These are phyloP conservation scores for Dianthus caryophyllus DNA, from an alignment of 148 eudicot genomes.

Conservation along the genomic window DNA sequence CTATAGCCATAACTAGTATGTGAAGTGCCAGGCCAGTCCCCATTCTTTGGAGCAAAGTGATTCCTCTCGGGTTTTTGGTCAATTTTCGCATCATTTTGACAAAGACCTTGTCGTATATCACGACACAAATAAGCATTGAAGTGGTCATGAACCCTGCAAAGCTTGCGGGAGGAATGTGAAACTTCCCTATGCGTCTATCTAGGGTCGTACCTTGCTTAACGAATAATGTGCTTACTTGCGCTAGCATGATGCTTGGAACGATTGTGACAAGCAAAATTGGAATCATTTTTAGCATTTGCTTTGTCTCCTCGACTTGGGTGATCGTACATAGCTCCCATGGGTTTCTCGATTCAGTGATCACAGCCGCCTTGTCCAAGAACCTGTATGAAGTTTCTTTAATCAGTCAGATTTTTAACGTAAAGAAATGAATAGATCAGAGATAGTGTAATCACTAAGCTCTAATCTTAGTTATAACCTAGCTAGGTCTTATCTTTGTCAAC, in stretches of 20 bases:
- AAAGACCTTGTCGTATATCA: conserved; percentile 55
- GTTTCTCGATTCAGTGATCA: conserved; percentile 31
- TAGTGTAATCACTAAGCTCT: too few relatives aligned
- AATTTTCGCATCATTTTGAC: conserved; percentile 34
- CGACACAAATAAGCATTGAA: conserved; percentile 60
- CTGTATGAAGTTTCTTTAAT: conserved; percentile 32
- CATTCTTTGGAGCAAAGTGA: conserved; percentile 68
- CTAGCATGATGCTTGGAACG: conserved; percentile 61
- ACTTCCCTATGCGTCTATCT: conserved; percentile 37
- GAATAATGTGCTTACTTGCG: conserved; percentile 63
- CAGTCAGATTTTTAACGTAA: too few relatives aligned
- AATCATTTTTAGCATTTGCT: conserved; percentile 63
- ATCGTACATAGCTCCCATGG: conserved; percentile 64
- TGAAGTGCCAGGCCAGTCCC: conserved; percentile 60
- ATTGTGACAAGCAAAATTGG: conserved; percentile 56
- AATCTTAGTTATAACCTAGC: too few relatives aligned
- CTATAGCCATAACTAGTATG: conserved; percentile 44
- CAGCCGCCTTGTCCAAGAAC: conserved; percentile 69
- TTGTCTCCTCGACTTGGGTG: conserved; percentile 80
- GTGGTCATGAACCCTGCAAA: conserved; percentile 48
- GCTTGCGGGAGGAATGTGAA: conserved; percentile 69
- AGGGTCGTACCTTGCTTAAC: conserved; percentile 82
- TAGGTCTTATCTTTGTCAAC: too few relatives aligned
- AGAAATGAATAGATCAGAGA: too few relatives aligned
- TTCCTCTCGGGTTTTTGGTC: conserved; percentile 74